Evolutionary conservation across 1,139 yeast genomes (phyloP).

Genomic region (Hansenula lynferdii): DNA sequence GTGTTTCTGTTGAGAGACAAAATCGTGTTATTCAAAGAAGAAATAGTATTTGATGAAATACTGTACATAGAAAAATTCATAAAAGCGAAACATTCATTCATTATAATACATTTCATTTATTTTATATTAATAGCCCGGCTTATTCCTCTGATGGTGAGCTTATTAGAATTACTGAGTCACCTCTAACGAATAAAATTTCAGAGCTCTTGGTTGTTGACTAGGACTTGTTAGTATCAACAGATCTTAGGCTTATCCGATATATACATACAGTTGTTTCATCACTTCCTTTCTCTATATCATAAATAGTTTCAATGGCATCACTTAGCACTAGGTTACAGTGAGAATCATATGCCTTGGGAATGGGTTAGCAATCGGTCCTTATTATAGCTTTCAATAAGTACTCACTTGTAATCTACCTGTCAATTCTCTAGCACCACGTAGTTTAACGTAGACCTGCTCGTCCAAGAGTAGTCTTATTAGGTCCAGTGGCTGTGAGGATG

Average conservation of each 20-base stretch:
- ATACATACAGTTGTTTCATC: constrained; percentile 32
- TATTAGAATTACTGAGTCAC: constrained; percentile 86
- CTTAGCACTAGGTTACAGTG: constrained; percentile 96
- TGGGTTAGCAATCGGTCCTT: too few species aligned
- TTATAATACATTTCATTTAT: constrained; percentile 1
- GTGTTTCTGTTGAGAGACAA: constrained; percentile 21
- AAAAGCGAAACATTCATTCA: neutral
- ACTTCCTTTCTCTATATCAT: constrained; percentile 44
- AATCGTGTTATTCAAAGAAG: constrained; percentile 43
- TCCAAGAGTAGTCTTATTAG: constrained; percentile 82
- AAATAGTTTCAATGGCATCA: constrained; percentile 85
- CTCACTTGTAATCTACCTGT: constrained; percentile 77
- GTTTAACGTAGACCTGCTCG: constrained; percentile 80
- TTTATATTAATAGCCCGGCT: too few species aligned
- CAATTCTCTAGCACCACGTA: constrained; percentile 95
- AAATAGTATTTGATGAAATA: constrained; percentile 46
- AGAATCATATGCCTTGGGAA: constrained; percentile 72
- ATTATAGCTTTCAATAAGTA: too few species aligned
- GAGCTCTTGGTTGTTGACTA: constrained; percentile 55
- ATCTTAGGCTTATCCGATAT: constrained; percentile 2
- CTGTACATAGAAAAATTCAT: too few species aligned
- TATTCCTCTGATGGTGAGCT: constrained; percentile 37
- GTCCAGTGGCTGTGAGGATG: constrained; percentile 68
- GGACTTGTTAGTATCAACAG: constrained; percentile 10
- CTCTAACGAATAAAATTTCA: constrained; percentile 94